phyloP scores from a whole-genome alignment of 2,329 filamentous ascomycete genomes.

The Coniosporium tulheliwenetii region DNA sequence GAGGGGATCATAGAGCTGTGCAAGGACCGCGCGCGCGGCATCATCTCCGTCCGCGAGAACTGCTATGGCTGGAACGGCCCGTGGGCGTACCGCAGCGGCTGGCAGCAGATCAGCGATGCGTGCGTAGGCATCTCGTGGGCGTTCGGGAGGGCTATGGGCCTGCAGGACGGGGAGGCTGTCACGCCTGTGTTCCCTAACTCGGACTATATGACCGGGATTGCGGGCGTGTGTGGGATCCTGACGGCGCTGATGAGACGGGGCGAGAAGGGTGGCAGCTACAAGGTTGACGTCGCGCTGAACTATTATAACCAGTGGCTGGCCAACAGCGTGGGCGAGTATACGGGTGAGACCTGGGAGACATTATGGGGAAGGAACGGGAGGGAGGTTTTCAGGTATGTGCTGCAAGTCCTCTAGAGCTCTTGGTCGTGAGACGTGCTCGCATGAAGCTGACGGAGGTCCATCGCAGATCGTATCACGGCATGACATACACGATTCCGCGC shows the following conservation, averaged over 20 bases:
- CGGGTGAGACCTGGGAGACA: background rate
- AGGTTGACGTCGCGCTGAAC: conserved; percentile 21
- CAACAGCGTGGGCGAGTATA: conserved; percentile 15
- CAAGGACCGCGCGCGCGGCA: conserved; percentile 23
- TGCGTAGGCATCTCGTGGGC: conserved; percentile 28
- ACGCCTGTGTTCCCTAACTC: conserved; percentile 29
- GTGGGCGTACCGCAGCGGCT: conserved; percentile 30
- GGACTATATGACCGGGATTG: conserved; percentile 28
- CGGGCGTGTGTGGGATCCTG: conserved; percentile 24
- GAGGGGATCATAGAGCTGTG: conserved; percentile 25
- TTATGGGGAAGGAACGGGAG: conserved; percentile 30
- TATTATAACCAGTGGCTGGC: conserved; percentile 22
- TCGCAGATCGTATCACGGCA: conserved; percentile 23
- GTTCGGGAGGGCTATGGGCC: conserved; percentile 31
- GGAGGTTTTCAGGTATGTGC: conserved; percentile 30
- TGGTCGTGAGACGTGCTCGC: too few species aligned
- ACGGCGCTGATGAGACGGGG: conserved; percentile 24
- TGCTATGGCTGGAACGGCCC: conserved; percentile 38
- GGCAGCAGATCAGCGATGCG: conserved; percentile 39
- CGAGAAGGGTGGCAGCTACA: conserved; percentile 23
- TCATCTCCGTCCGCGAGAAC: conserved; percentile 36
- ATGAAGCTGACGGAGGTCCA: too few species aligned
- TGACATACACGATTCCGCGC: conserved; percentile 25
- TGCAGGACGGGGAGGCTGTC: conserved; percentile 22
- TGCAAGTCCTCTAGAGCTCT: too few species aligned